Base-by-base conservation (phyloP, 371 early-diverging fungal genomes). In the Funneliformis caledonium region DNA sequence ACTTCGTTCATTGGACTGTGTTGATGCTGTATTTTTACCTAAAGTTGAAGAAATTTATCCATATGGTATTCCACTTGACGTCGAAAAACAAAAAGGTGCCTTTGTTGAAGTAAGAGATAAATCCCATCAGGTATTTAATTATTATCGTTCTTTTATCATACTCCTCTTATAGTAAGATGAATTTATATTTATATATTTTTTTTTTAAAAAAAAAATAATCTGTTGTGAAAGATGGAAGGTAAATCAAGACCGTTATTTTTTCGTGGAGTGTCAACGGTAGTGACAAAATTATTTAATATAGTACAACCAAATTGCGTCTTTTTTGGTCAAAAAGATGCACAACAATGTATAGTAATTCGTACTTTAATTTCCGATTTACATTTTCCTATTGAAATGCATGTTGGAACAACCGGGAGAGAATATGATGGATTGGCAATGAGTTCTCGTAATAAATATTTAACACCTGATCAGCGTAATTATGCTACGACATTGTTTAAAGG, bases 261-360 rank as follows among this genome's bases (percentile, higher is more conserved):
- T 90, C 91, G 98, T 60, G 99, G 99, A 50, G 99, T 99, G 2
- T 94, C 97, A 2, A 99, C 99, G 0, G 94, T 99, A 3, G 98
- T 98, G 19, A 85, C 94, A 67, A 99, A 98, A 87, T 93, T 99
- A 60, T 91, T 99, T 82, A 96, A 97, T 84, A 92, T 95, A 60
- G 92, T 93, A 37, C 92, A 93, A 87, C 98, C 99, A 4, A 92
- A 94, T 22, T 82, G 88, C 48, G 95, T 94, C 10, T 95, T 87
- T 82, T 97, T 99, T 86, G 99, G 99, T 2, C 98, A 99, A 85
- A 99, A 99, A 87, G 99, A 99, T 85, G 94, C 93, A 12, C 99
- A 99, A 87, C 99, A 99, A 86, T 96, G 96, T 82, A 91, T 94
- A 48, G 97, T 98, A 10, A 82, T 98, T 42, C 86, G 92, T 4